These are phyloP conservation scores for Earliella scabrosa DNA, from an alignment of 1,284 basidiomycete species.

Conservation along the genomic window DNA sequence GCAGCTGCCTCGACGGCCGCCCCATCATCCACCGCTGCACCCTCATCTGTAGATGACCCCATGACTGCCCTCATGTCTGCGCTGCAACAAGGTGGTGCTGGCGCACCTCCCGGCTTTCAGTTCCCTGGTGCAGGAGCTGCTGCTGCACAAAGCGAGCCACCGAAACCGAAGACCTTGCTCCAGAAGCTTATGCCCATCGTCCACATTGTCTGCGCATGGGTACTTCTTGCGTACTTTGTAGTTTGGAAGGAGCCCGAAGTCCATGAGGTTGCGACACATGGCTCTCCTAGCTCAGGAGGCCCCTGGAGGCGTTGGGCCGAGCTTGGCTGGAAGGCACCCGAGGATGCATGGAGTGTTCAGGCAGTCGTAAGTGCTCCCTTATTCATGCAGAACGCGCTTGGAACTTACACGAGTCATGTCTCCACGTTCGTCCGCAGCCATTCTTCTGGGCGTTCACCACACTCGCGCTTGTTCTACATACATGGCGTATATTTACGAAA, in stretches of 20 bases:
- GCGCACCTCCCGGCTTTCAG: constrained; percentile 17
- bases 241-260: constrained; percentile 63
- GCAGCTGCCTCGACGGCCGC: constrained; percentile 10
- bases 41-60: constrained; percentile 30
- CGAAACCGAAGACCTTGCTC: constrained; percentile 47
- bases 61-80: constrained; percentile 38
- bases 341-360: constrained; percentile 51
- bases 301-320: constrained; percentile 64
- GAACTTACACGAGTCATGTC: constrained; percentile 7
- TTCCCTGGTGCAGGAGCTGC: constrained; percentile 18
- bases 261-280: constrained; percentile 35
- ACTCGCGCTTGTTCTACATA: constrained; percentile 69
- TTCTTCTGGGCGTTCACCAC: constrained; percentile 83
- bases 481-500: constrained; percentile 67
- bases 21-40: constrained; percentile 1
- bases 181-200: constrained; percentile 68
- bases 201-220: constrained; percentile 67
- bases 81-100: constrained; percentile 26
- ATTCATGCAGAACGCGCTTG: background rate
- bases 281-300: constrained; percentile 27
- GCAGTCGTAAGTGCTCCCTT: constrained; percentile 50
- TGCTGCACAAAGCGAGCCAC: constrained; percentile 17
- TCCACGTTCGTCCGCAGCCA: constrained; percentile 45
- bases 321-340: constrained; percentile 41
- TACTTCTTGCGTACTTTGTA: constrained; percentile 67